Base-by-base conservation (phyloP, 192 early-diverging fungal species). In the Backusella tuberculispora region DNA sequence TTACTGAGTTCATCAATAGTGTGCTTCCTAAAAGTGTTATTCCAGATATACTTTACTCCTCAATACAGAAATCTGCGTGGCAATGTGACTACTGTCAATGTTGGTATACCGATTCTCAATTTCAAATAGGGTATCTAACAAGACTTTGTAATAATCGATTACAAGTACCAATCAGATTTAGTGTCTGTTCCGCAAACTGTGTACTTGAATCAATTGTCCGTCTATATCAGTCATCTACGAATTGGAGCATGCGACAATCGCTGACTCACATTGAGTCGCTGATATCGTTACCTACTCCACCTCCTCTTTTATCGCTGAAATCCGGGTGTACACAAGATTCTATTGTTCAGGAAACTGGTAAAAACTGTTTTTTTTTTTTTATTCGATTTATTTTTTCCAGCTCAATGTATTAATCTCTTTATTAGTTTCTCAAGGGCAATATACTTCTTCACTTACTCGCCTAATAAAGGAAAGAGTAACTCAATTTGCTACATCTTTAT, bases 71-170 rank as follows among this genome's bases (percentile, higher is more conserved):
- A 4, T 43, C 66, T 8, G 67, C 68, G 6, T 60, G 53, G n/a
- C 77, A 74, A 38, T 79, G 77, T 34, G 77, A 79, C 40, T 63
- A 24, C 10, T 79, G 77, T 19, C 38, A 43, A 0, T 29, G 45
- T 1, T 74, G 73, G 68, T 74, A 47, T 56, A 71, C 50, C 5
- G 17, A 47, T 4, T 74, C 63, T 14, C 43, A 15, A 24, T 71
- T 74, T n/a, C 73, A 79, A n/a, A 60, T 79, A 17, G 77, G 65
- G 9, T 74, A 74, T 40, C 47, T 79, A 14, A 69, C 73, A 2
- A 69, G 73, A 5, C 26, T 79, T 14, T 74, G 77, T 26, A 74
- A 79, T 29, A 65, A 70, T 29, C 45, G 77, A 1, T 7, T 79
- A 13, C 53, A 74, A 40, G 44, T 79, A 21, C 73, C 77, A 38